Base-by-base conservation (phyloP, 768 basidiomycete genomes). In the Wakefieldia striispora region DNA sequence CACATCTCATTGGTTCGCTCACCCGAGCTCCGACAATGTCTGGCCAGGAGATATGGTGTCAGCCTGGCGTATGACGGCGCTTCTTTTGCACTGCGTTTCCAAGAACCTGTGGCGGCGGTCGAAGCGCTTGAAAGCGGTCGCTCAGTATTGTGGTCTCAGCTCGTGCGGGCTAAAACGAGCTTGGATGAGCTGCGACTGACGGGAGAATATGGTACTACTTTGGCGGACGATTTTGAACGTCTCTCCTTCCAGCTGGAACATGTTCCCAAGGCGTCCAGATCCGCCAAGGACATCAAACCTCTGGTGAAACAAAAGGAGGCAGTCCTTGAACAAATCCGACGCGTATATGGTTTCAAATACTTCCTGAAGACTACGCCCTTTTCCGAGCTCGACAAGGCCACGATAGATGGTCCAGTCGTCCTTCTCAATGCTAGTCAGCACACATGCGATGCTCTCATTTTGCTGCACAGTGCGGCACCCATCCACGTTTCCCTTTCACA, bases 341-440 rank as follows among this genome's bases (percentile, higher is more conserved):
- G 53, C 35, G 23, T 68, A 12, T 58, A 63, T 1, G 70, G 64
- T 0, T 72, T 74, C 54, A 59, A 56, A 24, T 47, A 41, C 16
- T 75, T 74, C 46, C 58, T 73, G 41, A 46, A 45, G 24, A 42
- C 61, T 0, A 40, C 45, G 4, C 34, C 54, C 3, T 70, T 65
- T 29, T 23, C 53, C 3, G 54, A 65, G 14, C 58, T 75, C 11
- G 59, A 50, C 3, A 49, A 52, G 43, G 70, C 60, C 2, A 61
- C 68, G 3, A 43, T 21, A 1, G 58, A 63, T 3, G 73, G 74
- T 1, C 73, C 73, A 1, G 63, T 75, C 24, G 38, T 75, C 41
- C 26, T 73, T 6, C 53, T 74, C 27, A 73, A 68, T 27, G 60
- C 64, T 16, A 56, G 61, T 29, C 51, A 17, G 9, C 44, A 56